These are phyloP conservation scores for Climacium dendroides DNA, from an alignment of 225 moss, liverwort and hornwort species.

Conservation along the genomic window DNA sequence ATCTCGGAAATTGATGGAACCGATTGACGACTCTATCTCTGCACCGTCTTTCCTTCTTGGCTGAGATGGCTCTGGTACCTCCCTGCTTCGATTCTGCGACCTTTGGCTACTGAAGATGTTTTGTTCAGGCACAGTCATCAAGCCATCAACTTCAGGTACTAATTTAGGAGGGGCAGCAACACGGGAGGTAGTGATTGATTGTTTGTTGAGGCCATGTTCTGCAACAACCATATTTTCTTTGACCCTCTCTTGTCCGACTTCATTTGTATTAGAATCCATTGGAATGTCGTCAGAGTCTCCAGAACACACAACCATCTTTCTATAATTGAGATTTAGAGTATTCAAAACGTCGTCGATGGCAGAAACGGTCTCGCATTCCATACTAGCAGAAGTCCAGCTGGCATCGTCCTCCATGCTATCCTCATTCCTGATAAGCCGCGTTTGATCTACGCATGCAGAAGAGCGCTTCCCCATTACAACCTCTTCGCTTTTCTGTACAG, in stretches of 20 bases:
- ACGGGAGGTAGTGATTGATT: background rate
- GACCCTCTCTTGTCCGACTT: background rate
- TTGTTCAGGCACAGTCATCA: background rate
- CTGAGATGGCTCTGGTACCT: slow-evolving; percentile 25
- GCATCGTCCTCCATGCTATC: background rate
- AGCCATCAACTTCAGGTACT: background rate
- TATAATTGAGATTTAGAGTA: background rate
- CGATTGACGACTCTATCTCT: slow-evolving; percentile 30
- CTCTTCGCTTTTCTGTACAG: background rate
- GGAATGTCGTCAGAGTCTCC: background rate
- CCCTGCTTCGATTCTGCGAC: slow-evolving; percentile 8
- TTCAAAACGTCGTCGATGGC: slow-evolving; percentile 11
- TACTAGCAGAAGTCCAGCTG: background rate
- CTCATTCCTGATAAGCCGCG: background rate
- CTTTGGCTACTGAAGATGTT: background rate
- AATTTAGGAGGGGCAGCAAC: background rate
- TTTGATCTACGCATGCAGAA: background rate
- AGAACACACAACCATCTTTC: background rate
- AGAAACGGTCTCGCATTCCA: background rate
- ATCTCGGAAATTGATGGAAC: slow-evolving; percentile 28
- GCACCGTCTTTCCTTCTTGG: slow-evolving; percentile 34
- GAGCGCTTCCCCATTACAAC: background rate
- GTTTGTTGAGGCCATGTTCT: background rate
- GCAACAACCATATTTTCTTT: background rate
- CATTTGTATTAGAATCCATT: background rate